Percentiles rank a stretch among this genome's conserved stretches.
phyloP scores from a whole-genome alignment of 1,139 yeast species.

The Taphrina wiesneri region DNA sequence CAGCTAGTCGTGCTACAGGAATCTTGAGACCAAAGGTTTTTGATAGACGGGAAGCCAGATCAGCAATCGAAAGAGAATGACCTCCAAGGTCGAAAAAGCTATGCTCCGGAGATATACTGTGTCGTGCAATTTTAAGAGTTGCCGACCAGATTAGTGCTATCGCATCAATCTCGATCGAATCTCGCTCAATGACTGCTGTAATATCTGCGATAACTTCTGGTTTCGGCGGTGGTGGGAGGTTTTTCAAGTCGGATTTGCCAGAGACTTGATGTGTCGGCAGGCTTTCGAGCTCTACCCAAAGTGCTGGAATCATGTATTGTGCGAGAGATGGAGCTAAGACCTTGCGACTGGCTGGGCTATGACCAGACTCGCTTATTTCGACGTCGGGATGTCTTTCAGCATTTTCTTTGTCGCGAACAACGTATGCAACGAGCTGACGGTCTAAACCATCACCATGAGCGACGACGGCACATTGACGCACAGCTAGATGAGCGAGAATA shows the following conservation, averaged over 20 bases:
- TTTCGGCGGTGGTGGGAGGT: conserved; percentile 75
- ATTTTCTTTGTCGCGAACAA: conserved; percentile 71
- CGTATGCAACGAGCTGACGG: conserved; percentile 19
- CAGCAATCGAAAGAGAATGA: conserved; percentile 91
- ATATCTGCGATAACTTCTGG: not conserved
- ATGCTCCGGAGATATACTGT: conserved; percentile 63
- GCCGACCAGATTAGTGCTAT: conserved; percentile 25
- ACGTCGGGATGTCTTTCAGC: conserved; percentile 97
- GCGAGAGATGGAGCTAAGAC: conserved; percentile 61
- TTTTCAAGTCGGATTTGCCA: conserved; percentile 77
- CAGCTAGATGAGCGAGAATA: conserved; percentile 53
- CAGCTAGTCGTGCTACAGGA: conserved; percentile 86
- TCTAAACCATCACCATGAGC: conserved; percentile 22
- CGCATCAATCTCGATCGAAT: conserved; percentile 2
- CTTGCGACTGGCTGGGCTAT: conserved; percentile 90
- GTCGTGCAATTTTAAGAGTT: conserved; percentile 13
- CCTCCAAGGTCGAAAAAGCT: conserved; percentile 97
- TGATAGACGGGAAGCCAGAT: conserved; percentile 89
- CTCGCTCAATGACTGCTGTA: not conserved
- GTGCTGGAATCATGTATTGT: conserved; percentile 43
- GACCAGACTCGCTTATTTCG: conserved; percentile 92
- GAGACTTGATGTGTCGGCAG: conserved; percentile 65
- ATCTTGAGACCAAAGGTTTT: conserved; percentile 62
- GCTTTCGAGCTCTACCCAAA: conserved; percentile 53
- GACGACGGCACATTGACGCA: conserved; percentile 21